Conservation (phyloP, 1,284 basidiomycete species). For the Cryptococcus deneoformans region DNA sequence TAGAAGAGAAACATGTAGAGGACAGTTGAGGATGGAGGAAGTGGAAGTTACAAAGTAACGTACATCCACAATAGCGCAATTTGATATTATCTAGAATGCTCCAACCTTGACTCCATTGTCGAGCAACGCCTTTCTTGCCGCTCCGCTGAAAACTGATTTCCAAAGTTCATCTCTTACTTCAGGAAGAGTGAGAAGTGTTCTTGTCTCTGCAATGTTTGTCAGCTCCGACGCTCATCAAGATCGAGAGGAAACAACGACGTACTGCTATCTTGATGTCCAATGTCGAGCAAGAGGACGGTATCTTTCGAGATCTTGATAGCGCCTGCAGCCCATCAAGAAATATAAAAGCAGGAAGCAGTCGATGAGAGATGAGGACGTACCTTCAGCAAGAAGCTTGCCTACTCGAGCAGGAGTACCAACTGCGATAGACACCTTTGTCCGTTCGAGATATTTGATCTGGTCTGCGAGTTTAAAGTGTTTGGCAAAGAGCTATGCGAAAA, state of each 20-base stretch:
- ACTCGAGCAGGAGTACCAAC: conserved; percentile 50
- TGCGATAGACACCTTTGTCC: conserved; percentile 46
- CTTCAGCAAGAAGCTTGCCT: conserved; percentile 45
- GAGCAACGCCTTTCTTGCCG: conserved; percentile 31
- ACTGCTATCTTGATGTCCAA: conserved; percentile 44
- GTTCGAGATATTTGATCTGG: conserved; percentile 47
- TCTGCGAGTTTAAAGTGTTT: conserved; percentile 51
- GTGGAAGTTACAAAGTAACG: too few species aligned
- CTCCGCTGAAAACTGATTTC: conserved; percentile 42
- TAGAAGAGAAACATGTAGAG: too few species aligned
- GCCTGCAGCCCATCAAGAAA: conserved; percentile 15
- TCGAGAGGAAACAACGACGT: conserved; percentile 9
- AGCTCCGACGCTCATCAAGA: not conserved
- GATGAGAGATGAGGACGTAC: conserved; percentile 14
- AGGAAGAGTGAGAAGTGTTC: conserved; percentile 45
- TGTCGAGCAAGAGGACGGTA: conserved; percentile 46
- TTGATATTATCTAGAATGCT: conserved; percentile 32
- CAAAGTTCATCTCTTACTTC: conserved; percentile 49
- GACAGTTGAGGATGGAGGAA: too few species aligned
- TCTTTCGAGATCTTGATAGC: conserved; percentile 40
- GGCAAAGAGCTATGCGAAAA: conserved; percentile 43
- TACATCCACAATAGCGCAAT: too few species aligned
- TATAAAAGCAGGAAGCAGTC: not conserved
- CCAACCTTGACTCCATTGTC: conserved; percentile 35
- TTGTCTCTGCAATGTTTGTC: conserved; percentile 34